Evolutionary conservation across 1,139 yeast genomes (phyloP), one percentile per base, ranked within the genome.

Genomic region (Candida sp.): DNA sequence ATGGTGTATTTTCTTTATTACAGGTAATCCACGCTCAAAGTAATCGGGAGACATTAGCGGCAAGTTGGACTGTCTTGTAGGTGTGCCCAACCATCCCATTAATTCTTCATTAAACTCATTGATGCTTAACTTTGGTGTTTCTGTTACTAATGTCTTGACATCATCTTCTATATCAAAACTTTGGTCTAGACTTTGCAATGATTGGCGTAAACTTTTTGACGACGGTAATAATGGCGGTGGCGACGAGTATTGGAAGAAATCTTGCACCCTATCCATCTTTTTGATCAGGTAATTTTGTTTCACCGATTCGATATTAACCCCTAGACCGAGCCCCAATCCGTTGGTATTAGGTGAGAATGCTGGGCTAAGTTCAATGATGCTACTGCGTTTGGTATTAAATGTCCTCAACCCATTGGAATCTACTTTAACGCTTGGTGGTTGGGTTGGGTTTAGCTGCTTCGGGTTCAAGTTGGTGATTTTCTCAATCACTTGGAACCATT

Each of bases 311-410:
- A 70, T 58, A 33, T 56, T 71, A 4, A 71, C 43, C 8, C 72
- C 69, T n/a, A 71, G 56, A 50, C 70, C 71, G 32, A 71, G 56
- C 1, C 77, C 75, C 30, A 58, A 48, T 3, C 68, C 65, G 42
- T 47, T 48, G 15, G 23, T 37, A 3, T 9, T 30, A n/a, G 34
- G 30, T 4, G 33, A 19, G 5, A 37, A 27, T 3, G 15, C 30
- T 5, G 33, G 33, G 11, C 9, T 5, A 7, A 4, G 12, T 12
- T 25, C 34, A 11, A 12, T 19, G 19, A 9, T 5, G 4, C 27
- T 21, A 12, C 8, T 27, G n/a, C 21, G 19, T 21, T 25, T 37
- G 22, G 39, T 37, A 11, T 37, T 37, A 22, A 61, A 53, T 22
- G 45, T 38, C 44, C 52, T 52, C 36, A 61, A 49, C 1, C 65